Base-by-base conservation (phyloP, 345 rosid species). In the Moringa oleifera region DNA sequence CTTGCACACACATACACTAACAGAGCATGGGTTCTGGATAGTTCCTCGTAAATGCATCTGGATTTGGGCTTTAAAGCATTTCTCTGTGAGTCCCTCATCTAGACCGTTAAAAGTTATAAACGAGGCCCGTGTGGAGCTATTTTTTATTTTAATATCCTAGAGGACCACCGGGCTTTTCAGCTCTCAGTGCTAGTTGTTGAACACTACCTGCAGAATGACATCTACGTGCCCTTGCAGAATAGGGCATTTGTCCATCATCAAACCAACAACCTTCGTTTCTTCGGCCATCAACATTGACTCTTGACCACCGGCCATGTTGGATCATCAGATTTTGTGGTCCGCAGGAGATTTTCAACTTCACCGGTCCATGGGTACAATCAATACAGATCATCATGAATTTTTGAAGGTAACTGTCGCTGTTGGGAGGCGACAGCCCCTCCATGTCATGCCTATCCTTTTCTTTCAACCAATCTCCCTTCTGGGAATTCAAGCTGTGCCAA, bases 221-320 rank as follows among this genome's bases (percentile, higher is more conserved):
- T 41, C 47, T 4, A 36, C 55, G 25, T 60, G 68, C 49, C 63
- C 51, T 45, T 20, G 55, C 15, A 41, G 36, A 37, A 46, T 22
- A 18, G 21, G 55, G 37, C 55, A 63, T 65, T 25, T 63, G 54
- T 41, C 23, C 25, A 4, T 45, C 23, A 13, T 58, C 62, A 21
- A 51, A 16, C 53, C 23, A 22, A 18, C 51, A 33, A 18, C 46
- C 47, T 25, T 25, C 56, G 23, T 15, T 20, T 59, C 55, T 23
- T 19, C 21, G 47, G 41, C 53, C 62, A 61, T 31, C 61, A 63
- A 45, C 37, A 64, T 61, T 61, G 77, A 72, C 69, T 66, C 20
- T 64, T 46, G 68, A 63, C 69, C 69, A 66, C 75, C 69, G 63
- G 59, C 77, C 68, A 49, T 24, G 21, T 61, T 24, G 23, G 67